phyloP scores from a whole-genome alignment of 2,329 filamentous ascomycete genomes.

The Endothia cerciana region DNA sequence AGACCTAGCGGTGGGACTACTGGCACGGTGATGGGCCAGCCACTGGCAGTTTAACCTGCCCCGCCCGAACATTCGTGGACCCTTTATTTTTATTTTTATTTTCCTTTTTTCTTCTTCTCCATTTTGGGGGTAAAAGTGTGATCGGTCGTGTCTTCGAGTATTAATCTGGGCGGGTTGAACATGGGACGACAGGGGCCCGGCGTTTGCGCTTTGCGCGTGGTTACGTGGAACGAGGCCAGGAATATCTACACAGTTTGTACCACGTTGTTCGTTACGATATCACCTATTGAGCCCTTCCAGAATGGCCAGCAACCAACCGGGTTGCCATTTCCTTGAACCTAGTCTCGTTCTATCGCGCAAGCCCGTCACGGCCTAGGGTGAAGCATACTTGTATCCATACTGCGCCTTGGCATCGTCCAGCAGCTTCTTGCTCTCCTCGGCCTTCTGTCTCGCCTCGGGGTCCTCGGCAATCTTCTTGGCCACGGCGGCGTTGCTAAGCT shows the following conservation, averaged over 20 bases:
- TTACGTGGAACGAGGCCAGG: conserved; percentile 24
- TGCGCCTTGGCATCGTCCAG: conserved; percentile 48
- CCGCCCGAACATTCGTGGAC: background rate
- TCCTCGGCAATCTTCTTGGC: conserved; percentile 45
- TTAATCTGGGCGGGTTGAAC: conserved; percentile 19
- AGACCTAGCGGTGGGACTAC: background rate
- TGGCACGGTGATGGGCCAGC: background rate
- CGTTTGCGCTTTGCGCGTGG: conserved; percentile 26
- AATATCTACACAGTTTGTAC: conserved; percentile 13
- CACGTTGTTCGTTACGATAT: conserved; percentile 22
- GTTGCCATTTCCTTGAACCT: background rate
- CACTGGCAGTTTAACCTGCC: background rate
- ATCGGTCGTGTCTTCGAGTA: conserved; percentile 16
- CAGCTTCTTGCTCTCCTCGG: conserved; percentile 42
- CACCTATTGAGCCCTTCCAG: conserved; percentile 9
- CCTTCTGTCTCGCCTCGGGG: conserved; percentile 51
- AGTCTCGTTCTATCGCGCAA: background rate
- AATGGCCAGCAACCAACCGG: background rate
- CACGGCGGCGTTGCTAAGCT: conserved; percentile 45
- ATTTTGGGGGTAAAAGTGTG: conserved; percentile 17
- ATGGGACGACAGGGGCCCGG: conserved; percentile 18
- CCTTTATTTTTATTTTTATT: background rate
- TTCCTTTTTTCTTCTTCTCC: background rate
- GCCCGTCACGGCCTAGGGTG: conserved; percentile 39
- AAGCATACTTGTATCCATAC: conserved; percentile 52